phyloP scores from a whole-genome alignment of 2,329 filamentous ascomycete genomes.

The Aureobasidium sp. region DNA sequence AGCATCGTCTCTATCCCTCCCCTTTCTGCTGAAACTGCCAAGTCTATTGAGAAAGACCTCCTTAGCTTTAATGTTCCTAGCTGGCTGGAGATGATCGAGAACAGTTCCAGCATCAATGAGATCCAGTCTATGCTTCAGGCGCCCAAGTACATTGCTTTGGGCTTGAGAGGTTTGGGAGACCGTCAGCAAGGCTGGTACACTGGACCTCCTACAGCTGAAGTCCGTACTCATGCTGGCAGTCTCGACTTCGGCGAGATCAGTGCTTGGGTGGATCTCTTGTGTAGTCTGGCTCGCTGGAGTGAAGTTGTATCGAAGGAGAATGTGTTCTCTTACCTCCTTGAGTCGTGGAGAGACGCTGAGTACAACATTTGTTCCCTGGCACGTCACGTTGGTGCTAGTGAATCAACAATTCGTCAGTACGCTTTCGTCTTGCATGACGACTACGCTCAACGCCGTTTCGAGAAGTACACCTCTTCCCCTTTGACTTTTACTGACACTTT shows the following conservation, averaged over 20 bases:
- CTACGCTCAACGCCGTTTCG: background rate
- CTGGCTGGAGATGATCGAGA: background rate
- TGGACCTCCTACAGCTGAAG: background rate
- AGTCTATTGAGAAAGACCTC: background rate
- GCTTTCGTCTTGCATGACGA: background rate
- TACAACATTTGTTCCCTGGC: background rate
- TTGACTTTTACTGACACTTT: background rate
- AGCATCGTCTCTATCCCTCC: background rate
- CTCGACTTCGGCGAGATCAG: background rate
- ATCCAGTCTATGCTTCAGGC: background rate
- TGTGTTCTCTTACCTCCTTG: background rate
- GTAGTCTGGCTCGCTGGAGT: background rate
- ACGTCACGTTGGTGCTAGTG: background rate
- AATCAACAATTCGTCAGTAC: background rate
- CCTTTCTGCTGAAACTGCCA: background rate
- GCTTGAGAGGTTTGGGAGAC: background rate
- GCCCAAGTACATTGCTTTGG: background rate
- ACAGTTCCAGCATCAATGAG: background rate
- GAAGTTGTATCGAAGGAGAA: background rate
- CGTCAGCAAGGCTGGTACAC: background rate
- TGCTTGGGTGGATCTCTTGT: constrained; percentile 2
- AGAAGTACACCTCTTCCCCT: background rate
- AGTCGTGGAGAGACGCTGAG: background rate
- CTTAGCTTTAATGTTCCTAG: background rate
- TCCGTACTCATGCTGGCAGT: background rate